Conservation (phyloP, 2,329 filamentous ascomycete species). For the Cladosporium velox region DNA sequence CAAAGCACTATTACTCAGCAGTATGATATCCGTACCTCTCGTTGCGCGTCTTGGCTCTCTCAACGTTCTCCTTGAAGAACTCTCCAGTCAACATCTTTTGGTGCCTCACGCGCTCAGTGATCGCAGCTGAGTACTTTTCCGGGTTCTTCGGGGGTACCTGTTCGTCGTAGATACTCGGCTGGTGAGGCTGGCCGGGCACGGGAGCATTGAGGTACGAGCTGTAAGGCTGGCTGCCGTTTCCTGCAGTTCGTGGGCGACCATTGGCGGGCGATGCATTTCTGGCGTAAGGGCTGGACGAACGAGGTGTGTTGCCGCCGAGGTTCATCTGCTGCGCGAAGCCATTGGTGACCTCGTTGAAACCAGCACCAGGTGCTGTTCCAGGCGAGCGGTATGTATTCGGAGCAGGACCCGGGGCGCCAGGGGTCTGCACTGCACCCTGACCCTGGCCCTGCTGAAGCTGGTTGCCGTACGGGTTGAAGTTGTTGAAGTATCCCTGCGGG, state of each 20-base stretch:
- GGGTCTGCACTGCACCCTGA: constrained; percentile 28
- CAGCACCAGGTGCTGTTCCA: constrained; percentile 45
- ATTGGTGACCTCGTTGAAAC: constrained; percentile 79
- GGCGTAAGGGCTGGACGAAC: constrained; percentile 67
- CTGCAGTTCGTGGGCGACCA: constrained; percentile 77
- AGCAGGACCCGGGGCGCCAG: constrained; percentile 46
- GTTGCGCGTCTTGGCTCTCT: constrained; percentile 91
- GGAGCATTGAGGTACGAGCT: constrained; percentile 67
- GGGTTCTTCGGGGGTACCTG: constrained; percentile 77
- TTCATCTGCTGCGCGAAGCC: constrained; percentile 95
- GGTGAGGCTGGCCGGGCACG: constrained; percentile 50
- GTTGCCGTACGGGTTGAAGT: constrained; percentile 42
- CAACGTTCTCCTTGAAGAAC: constrained; percentile 98
- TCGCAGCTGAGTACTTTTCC: constrained; percentile 84
- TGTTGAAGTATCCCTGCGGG: constrained; percentile 54
- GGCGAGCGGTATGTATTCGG: constrained; percentile 50
- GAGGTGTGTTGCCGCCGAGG: constrained; percentile 67
- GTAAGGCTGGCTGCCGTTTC: constrained; percentile 63
- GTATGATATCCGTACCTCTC: constrained; percentile 66
- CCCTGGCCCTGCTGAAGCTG: constrained; percentile 54
- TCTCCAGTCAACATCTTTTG: constrained; percentile 67
- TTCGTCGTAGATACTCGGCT: constrained; percentile 53
- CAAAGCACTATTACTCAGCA: not conserved
- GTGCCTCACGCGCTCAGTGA: constrained; percentile 70
- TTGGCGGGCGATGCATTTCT: constrained; percentile 66